Evolutionary conservation across 495 filamentous ascomycete genomes (phyloP).

Genomic region (Penicillium paradoxum): DNA sequence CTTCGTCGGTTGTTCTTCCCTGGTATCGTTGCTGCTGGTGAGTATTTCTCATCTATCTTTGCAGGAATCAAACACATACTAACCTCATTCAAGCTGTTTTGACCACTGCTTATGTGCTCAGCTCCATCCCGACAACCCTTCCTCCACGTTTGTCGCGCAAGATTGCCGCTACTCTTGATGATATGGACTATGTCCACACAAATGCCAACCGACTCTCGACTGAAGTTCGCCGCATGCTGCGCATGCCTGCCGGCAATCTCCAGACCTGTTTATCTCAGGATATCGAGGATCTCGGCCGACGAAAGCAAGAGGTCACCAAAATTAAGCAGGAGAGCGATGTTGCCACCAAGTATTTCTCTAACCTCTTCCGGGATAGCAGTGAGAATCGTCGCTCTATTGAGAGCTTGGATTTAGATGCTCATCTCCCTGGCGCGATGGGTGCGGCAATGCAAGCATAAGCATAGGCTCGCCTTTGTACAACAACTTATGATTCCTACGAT

Average conservation of each 20-base stretch:
- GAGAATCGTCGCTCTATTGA: constrained; percentile 70
- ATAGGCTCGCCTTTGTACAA: constrained; percentile 13
- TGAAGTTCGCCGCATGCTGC: constrained; percentile 81
- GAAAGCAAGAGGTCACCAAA: constrained; percentile 75
- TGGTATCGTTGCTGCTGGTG: constrained; percentile 70
- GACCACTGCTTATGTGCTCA: constrained; percentile 71
- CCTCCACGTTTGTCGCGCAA: constrained; percentile 82
- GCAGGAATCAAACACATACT: constrained; percentile 22
- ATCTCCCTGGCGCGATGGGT: constrained; percentile 38
- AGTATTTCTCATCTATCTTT: constrained; percentile 28
- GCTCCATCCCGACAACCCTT: constrained; percentile 80
- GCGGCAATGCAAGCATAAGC: constrained; percentile 22
- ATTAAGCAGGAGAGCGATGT: constrained; percentile 67
- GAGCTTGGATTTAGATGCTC: constrained; percentile 72
- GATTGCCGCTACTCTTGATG: constrained; percentile 68
- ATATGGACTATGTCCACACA: constrained; percentile 85
- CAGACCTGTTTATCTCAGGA: constrained; percentile 72
- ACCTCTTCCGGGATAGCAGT: constrained; percentile 70
- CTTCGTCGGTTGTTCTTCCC: constrained; percentile 77
- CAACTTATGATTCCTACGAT: constrained; percentile 13
- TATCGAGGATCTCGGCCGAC: constrained; percentile 72
- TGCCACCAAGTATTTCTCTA: constrained; percentile 80
- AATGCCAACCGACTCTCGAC: constrained; percentile 78
- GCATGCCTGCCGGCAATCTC: constrained; percentile 76
- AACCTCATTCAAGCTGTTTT: constrained; percentile 54